These are phyloP conservation scores for Xylaria longipes DNA, from an alignment of 495 filamentous ascomycete species.

Conservation along the genomic window DNA sequence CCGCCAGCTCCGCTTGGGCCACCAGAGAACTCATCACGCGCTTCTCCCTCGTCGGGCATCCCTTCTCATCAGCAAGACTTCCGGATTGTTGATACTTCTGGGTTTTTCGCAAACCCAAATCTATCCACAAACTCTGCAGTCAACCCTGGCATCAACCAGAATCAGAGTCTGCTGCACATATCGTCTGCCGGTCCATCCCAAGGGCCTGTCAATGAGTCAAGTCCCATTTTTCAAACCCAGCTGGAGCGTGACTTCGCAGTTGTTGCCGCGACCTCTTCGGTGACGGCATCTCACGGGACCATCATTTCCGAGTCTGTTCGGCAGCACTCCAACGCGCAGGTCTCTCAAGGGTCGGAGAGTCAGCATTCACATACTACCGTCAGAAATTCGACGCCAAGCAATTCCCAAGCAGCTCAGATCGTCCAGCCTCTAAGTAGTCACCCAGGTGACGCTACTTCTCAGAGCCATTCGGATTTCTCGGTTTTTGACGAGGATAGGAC, in stretches of 20 bases:
- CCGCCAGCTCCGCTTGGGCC: constrained; percentile 10
- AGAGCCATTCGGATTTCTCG: constrained; percentile 30
- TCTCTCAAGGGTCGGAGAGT: constrained; percentile 20
- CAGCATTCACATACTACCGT: constrained; percentile 21
- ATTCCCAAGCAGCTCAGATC: constrained; percentile 41
- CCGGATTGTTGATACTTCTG: constrained; percentile 7
- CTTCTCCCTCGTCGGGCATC: constrained; percentile 26
- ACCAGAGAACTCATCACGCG: background rate
- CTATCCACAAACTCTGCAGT: constrained; percentile 7
- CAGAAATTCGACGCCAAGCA: constrained; percentile 27
- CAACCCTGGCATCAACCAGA: background rate
- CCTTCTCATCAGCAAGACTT: constrained; percentile 38
- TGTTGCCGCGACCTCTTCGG: constrained; percentile 12
- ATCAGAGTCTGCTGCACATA: background rate
- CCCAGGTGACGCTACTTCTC: constrained; percentile 30
- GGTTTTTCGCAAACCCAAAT: constrained; percentile 12
- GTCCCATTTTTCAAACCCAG: constrained; percentile 36
- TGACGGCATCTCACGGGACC: constrained; percentile 16
- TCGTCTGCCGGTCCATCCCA: constrained; percentile 19
- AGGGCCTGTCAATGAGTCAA: constrained; percentile 10
- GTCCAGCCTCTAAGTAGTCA: constrained; percentile 34
- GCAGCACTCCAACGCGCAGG: constrained; percentile 12
- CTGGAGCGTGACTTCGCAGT: constrained; percentile 26
- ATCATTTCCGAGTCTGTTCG: constrained; percentile 17
- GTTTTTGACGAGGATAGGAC: constrained; percentile 33